These are phyloP conservation scores for Leptographium wingfieldii DNA, from an alignment of 2,329 filamentous ascomycete species.

Conservation along the genomic window DNA sequence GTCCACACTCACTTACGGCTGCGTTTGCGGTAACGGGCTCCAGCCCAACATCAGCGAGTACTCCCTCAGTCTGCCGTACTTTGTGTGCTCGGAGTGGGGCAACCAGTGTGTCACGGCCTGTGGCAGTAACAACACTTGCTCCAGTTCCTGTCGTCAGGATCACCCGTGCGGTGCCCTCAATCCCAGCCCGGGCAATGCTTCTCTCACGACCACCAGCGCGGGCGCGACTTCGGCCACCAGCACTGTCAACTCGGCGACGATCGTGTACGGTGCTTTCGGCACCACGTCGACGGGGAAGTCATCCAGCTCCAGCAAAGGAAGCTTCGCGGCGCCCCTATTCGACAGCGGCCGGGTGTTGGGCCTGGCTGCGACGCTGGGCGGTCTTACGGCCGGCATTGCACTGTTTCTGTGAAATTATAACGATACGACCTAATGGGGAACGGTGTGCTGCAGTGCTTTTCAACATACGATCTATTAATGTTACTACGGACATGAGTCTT, in stretches of 20 bases:
- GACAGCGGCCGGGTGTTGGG: slow-evolving; percentile 21
- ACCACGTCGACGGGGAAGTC: slow-evolving; percentile 1
- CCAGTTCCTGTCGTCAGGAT: slow-evolving; percentile 47
- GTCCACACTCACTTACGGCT: slow-evolving; percentile 53
- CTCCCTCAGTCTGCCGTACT: slow-evolving; percentile 67
- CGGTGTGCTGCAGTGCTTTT: background rate
- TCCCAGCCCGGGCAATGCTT: slow-evolving; percentile 47
- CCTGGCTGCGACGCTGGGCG: slow-evolving; percentile 11
- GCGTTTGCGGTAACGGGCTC: slow-evolving; percentile 54
- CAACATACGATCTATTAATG: background rate
- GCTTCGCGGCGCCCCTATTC: slow-evolving; percentile 9
- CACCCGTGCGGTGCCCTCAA: slow-evolving; percentile 61
- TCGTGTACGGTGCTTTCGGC: slow-evolving; percentile 25
- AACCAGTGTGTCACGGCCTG: slow-evolving; percentile 54
- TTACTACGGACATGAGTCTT: background rate
- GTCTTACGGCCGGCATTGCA: slow-evolving; percentile 18
- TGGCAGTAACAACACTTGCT: slow-evolving; percentile 42
- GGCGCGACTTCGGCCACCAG: slow-evolving; percentile 20
- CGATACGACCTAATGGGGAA: background rate
- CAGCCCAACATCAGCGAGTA: slow-evolving; percentile 65
- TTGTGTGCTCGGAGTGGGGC: slow-evolving; percentile 59
- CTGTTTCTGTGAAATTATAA: slow-evolving; percentile 26
- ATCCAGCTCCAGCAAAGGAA: background rate
- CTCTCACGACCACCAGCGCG: slow-evolving; percentile 27
- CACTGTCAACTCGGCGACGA: slow-evolving; percentile 12